These are phyloP conservation scores for Escallonia rubra DNA, from an alignment of 129 eudicot genomes.

Conservation along the genomic window DNA sequence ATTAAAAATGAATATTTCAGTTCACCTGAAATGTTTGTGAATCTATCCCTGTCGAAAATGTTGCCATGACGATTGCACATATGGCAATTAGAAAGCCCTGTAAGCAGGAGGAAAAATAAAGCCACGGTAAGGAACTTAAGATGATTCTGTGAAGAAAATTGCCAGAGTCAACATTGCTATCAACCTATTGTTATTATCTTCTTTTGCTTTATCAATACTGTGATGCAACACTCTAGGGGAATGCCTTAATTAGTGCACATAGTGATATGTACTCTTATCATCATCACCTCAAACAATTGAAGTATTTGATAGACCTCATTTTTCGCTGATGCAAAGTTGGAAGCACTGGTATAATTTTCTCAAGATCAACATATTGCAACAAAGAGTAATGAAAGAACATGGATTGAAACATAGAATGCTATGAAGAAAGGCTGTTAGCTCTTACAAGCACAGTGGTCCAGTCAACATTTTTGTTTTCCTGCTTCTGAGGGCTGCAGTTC, in stretches of 20 bases:
- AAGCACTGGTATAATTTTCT: too few relatives aligned
- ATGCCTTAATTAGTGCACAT: too few relatives aligned
- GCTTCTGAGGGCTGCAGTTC: conserved; percentile 67
- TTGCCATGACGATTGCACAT: conserved; percentile 81
- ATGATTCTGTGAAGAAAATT: too few relatives aligned
- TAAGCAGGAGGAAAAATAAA: conserved; percentile 10
- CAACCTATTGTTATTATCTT: too few relatives aligned
- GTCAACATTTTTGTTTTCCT: conserved; percentile 43
- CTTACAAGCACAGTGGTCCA: conserved; percentile 89
- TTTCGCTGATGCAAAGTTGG: too few relatives aligned
- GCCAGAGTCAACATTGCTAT: too few relatives aligned
- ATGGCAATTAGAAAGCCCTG: conserved; percentile 88
- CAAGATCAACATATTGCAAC: not conserved
- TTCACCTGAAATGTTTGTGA: conserved; percentile 92
- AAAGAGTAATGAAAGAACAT: not conserved
- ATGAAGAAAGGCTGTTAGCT: conserved; percentile 8
- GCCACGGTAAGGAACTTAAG: not conserved
- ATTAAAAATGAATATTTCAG: not conserved
- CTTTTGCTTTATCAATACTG: too few relatives aligned
- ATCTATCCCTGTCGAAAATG: conserved; percentile 95
- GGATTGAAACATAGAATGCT: not conserved
- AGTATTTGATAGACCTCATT: too few relatives aligned
- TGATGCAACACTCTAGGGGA: too few relatives aligned
- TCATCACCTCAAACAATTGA: too few relatives aligned
- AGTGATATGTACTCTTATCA: too few relatives aligned